Conservation (phyloP, 208 protist genomes). For the Trypanosoma mega region DNA sequence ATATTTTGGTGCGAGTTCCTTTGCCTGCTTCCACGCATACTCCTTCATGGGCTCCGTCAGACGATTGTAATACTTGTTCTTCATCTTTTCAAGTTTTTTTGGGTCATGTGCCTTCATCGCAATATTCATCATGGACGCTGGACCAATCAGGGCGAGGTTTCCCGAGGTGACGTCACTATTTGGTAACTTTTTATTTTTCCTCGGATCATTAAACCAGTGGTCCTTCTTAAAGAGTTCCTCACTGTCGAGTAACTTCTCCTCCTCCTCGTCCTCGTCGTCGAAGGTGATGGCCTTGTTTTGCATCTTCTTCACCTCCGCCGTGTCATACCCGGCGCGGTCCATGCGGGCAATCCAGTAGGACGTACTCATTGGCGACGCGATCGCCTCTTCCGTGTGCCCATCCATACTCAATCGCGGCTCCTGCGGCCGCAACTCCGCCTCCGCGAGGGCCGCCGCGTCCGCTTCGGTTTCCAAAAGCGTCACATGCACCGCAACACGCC, state of each 20-base stretch:
- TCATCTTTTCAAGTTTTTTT: slow-evolving; percentile 83
- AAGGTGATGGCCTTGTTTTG: slow-evolving; percentile 71
- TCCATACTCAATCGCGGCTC: slow-evolving; percentile 54
- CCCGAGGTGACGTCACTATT: slow-evolving; percentile 82
- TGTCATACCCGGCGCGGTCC: slow-evolving; percentile 82
- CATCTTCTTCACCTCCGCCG: slow-evolving; percentile 71
- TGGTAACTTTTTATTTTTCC: slow-evolving; percentile 77
- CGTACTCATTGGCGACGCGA: slow-evolving; percentile 83
- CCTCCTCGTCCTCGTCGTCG: slow-evolving; percentile 65
- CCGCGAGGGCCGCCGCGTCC: slow-evolving; percentile 44
- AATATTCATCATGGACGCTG: slow-evolving; percentile 89
- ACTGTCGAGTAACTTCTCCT: slow-evolving; percentile 70
- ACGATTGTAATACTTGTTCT: slow-evolving; percentile 74
- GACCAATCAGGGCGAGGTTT: slow-evolving; percentile 77
- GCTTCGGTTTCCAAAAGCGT: slow-evolving; percentile 62
- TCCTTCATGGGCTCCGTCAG: slow-evolving; percentile 87
- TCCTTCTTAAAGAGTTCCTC: slow-evolving; percentile 89
- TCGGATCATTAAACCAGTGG: slow-evolving; percentile 84
- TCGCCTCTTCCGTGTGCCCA: slow-evolving; percentile 76
- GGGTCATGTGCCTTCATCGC: slow-evolving; percentile 82
- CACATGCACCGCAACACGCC: slow-evolving; percentile 68
- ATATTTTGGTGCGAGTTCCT: slow-evolving; percentile 89
- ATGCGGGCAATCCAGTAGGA: slow-evolving; percentile 86
- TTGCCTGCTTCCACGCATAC: slow-evolving; percentile 85
- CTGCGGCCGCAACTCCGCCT: slow-evolving; percentile 45